A percentile compares a stretch with the other conserved stretches of the same genome.
phyloP scores from a whole-genome alignment of 768 basidiomycete genomes.

The Suillus subluteus region DNA sequence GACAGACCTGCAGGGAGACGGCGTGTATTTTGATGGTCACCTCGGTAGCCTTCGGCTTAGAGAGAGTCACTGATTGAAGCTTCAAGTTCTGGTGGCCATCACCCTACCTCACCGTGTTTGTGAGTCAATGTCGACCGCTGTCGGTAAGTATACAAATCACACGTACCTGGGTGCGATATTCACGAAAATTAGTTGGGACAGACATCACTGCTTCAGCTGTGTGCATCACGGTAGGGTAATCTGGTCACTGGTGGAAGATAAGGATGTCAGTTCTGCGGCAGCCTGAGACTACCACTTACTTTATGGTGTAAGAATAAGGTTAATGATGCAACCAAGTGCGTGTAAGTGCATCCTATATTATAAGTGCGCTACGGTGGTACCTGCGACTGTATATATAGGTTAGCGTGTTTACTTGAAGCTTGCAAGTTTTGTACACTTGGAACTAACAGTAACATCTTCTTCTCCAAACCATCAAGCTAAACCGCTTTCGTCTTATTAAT shows the following conservation, averaged over 20 bases:
- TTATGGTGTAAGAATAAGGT: neutral
- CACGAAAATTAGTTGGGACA: slow-evolving; percentile 17
- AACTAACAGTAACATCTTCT: no score
- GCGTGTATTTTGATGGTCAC: slow-evolving; percentile 61
- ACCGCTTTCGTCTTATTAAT: no score
- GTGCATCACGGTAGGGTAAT: neutral
- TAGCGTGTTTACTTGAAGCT: no score
- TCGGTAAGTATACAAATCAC: neutral
- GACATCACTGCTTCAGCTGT: slow-evolving; percentile 15
- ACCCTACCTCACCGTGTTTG: slow-evolving; percentile 19
- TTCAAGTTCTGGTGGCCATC: slow-evolving; percentile 33
- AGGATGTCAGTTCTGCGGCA: neutral
- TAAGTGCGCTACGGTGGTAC: neutral
- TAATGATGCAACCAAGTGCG: neutral
- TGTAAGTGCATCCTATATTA: neutral
- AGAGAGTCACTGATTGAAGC: slow-evolving; percentile 28
- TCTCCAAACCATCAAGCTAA: no score
- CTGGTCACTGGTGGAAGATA: neutral
- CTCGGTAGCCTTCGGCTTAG: slow-evolving; percentile 45
- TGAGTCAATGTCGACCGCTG: neutral
- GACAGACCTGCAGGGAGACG: slow-evolving; percentile 53
- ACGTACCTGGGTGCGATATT: slow-evolving; percentile 23
- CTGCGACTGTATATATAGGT: neutral
- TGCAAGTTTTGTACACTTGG: no score
- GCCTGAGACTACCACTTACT: neutral